Conservation (phyloP, 495 filamentous ascomycete species). For the Penicillium desertorum region DNA sequence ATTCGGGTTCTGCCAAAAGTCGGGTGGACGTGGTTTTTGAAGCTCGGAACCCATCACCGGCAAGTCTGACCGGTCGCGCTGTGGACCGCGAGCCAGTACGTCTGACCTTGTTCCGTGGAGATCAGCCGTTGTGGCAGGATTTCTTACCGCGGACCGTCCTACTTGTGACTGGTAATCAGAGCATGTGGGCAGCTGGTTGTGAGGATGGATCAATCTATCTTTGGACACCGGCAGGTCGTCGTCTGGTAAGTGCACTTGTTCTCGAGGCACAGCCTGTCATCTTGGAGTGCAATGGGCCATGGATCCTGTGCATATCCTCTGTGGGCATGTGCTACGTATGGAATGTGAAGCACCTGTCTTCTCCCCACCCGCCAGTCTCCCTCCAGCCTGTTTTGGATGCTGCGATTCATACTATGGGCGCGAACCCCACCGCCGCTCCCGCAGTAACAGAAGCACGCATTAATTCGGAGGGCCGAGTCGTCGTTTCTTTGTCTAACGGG, state of each 20-base stretch:
- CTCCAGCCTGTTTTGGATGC: constrained; percentile 87
- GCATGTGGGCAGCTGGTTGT: constrained; percentile 88
- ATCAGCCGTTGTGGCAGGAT: constrained; percentile 88
- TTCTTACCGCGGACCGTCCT: constrained; percentile 81
- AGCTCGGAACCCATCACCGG: constrained; percentile 65
- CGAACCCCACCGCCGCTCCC: constrained; percentile 69
- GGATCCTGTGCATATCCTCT: constrained; percentile 83
- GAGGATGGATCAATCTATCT: constrained; percentile 92
- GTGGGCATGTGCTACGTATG: constrained; percentile 90
- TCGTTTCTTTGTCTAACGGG: constrained; percentile 86
- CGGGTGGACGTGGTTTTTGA: constrained; percentile 69
- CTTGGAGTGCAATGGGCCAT: constrained; percentile 83
- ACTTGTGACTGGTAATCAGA: constrained; percentile 81
- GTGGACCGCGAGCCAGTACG: constrained; percentile 76
- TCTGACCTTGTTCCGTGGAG: constrained; percentile 76
- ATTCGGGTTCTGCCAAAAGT: constrained; percentile 51
- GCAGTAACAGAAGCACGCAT: constrained; percentile 86
- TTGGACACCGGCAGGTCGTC: constrained; percentile 92
- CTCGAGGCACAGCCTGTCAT: constrained; percentile 93
- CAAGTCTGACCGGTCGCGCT: constrained; percentile 53
- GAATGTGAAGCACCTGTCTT: constrained; percentile 82
- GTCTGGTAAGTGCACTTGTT: constrained; percentile 77
- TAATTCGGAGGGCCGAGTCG: constrained; percentile 78
- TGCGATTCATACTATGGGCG: constrained; percentile 65
- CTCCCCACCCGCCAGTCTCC: constrained; percentile 86